Evolutionary conservation across 2,329 filamentous ascomycete genomes (phyloP), one percentile per base, ranked within the genome.

Genomic region (Cordyceps farinosa): DNA sequence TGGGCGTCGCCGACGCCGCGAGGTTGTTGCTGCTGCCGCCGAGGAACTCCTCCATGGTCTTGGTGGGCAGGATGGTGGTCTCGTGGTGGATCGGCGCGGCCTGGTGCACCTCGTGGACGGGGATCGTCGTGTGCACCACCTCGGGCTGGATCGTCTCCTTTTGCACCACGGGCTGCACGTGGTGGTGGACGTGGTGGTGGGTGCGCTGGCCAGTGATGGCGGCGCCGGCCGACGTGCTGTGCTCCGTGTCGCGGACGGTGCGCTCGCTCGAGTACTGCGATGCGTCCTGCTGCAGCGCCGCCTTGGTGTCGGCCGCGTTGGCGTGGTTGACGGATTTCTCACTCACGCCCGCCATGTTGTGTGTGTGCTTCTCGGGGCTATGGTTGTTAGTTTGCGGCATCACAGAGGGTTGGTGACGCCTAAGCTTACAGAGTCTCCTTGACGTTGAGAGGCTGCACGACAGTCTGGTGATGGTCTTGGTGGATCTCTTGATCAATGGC

Each of bases 41-140:
- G 0, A 55, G 82, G 73, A 89, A 91, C 68, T 92, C 87, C 0
- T 80, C 77, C 71, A 91, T 80, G 42, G 79, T 85, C 71, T 90
- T 86, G 11, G 83, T 74, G 1, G 89, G 88, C 0, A 91, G 79
- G 3, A 84, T 80, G 0, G 87, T 86, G 1, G 86, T 82, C 50
- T 81, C 79, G 70, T 92, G 89, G 71, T 90, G 85, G 64, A 89
- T 82, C 1, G 88, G 80, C 15, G 83, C 79, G 57, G 88, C 85
- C 69, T 90, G 86, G 71, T 91, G 89, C 2, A 84, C 82, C 76
- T 92, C 89, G 67, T 91, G 89, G 48, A 92, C 82, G 0, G 89
- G 89, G 0, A 89, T 80, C 1, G 87, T 90, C 30, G 86, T 91
- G 78, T 92, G 90, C 1, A 90, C 80, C 3, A 91, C 82, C 17